Conservation (phyloP, 805 yeast species). For the Metschnikowia kofuensis region DNA sequence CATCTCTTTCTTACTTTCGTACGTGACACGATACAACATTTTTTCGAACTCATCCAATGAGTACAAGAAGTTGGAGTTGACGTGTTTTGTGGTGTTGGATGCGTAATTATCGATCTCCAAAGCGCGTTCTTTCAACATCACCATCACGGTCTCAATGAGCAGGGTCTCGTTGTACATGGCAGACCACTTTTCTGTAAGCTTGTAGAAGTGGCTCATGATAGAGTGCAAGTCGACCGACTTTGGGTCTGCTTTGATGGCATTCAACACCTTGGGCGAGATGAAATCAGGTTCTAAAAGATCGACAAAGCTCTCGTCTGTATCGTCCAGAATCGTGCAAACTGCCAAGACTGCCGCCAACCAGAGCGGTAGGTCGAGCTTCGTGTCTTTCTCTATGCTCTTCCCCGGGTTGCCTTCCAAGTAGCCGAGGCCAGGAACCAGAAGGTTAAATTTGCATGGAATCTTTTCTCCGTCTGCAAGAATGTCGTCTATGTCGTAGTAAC, state of each 20-base stretch:
- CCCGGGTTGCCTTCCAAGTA: slow-evolving; percentile 79
- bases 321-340: slow-evolving; percentile 31
- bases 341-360: slow-evolving; percentile 88
- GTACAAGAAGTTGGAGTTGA: slow-evolving; percentile 51
- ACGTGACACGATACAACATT: slow-evolving; percentile 50
- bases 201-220: slow-evolving; percentile 64
- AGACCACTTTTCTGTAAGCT: slow-evolving; percentile 75
- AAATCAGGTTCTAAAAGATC: slow-evolving; percentile 71
- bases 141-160: slow-evolving; percentile 47
- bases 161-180: slow-evolving; percentile 64
- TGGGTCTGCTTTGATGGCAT: slow-evolving; percentile 79
- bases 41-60: slow-evolving; percentile 79
- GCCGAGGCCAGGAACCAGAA: slow-evolving; percentile 83
- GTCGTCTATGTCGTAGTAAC: slow-evolving; percentile 75
- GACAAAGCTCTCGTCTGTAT: slow-evolving; percentile 50
- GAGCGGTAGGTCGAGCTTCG: slow-evolving; percentile 75
- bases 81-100: slow-evolving; percentile 47
- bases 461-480: slow-evolving; percentile 68
- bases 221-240: slow-evolving; percentile 62
- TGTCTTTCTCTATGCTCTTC: slow-evolving; percentile 51
- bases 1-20: slow-evolving; percentile 44
- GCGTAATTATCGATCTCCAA: slow-evolving; percentile 73
- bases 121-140: slow-evolving; percentile 63
- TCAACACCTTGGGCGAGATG: slow-evolving; percentile 60
- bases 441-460: slow-evolving; percentile 75